phyloP scores from a whole-genome alignment of 129 eudicot species.

The Silybum marianum region DNA sequence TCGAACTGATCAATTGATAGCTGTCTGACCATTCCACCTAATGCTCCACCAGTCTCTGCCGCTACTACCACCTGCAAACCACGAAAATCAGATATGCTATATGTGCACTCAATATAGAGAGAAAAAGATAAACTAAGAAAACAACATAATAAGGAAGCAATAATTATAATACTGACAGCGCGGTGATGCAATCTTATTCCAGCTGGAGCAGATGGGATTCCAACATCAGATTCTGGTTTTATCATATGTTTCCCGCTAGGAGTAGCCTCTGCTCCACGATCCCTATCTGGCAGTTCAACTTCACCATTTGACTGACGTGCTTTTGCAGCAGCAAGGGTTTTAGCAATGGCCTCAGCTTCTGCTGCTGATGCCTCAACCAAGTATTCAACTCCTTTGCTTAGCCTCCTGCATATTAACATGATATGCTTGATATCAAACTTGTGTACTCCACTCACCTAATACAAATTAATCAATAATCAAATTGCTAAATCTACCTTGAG shows the following conservation, averaged over 20 bases:
- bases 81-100: constrained; percentile 24
- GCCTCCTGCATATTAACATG: constrained; percentile 58
- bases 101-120: background rate
- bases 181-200: constrained; percentile 98
- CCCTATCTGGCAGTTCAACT: constrained; percentile 95
- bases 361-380: constrained; percentile 99
- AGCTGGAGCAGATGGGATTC: constrained; percentile 62
- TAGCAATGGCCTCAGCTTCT: constrained; percentile 98
- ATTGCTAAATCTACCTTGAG: constrained; percentile 53
- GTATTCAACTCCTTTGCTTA: constrained; percentile 94
- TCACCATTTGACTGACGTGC: constrained; percentile 95
- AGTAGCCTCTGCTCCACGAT: constrained; percentile 96
- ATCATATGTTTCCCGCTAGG: constrained; percentile 96
- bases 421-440: constrained; percentile 6
- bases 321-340: constrained; percentile 97
- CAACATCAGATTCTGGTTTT: constrained; percentile 76
- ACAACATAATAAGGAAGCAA: background rate
- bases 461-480: background rate
- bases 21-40: constrained; percentile 99
- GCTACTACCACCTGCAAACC: constrained; percentile 88
- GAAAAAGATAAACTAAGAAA: background rate
- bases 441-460: background rate
- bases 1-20: constrained; percentile 99
- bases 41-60: constrained; percentile 99
- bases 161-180: constrained; percentile 66